Evolutionary conservation across 148 eudicot genomes (phyloP).

Genomic region (Heliamphora exappendiculata): DNA sequence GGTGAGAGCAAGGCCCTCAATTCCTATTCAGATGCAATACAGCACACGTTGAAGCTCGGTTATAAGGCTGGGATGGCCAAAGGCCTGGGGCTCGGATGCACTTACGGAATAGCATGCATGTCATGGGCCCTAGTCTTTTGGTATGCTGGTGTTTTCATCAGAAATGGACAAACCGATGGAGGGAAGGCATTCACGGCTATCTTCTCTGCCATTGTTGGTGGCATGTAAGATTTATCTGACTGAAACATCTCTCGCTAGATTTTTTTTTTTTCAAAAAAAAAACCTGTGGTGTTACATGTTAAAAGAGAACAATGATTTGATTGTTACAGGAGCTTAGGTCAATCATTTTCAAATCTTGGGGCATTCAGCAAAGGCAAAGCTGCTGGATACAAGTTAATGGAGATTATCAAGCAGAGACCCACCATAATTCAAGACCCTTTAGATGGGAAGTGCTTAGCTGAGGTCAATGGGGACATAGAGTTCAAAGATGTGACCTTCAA

Average conservation of each 20-base stretch:
- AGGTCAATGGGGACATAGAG: constrained; percentile 82
- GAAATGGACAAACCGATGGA: constrained; percentile 96
- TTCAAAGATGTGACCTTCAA: constrained; percentile 86
- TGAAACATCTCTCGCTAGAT: neutral
- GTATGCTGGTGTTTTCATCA: constrained; percentile 98
- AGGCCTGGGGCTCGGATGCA: constrained; percentile 95
- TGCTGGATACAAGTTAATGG: constrained; percentile 95
- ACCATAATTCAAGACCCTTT: constrained; percentile 60
- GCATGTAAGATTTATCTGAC: constrained; percentile 72
- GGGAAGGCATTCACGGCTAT: constrained; percentile 99
- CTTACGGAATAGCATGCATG: constrained; percentile 99
- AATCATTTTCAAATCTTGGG: constrained; percentile 96
- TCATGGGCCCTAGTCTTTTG: constrained; percentile 99
- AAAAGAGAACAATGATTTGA: neutral
- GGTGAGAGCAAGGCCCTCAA: constrained; percentile 87
- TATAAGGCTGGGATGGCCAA: constrained; percentile 99
- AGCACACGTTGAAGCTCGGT: constrained; percentile 84
- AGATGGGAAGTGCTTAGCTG: constrained; percentile 67
- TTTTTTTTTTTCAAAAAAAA: neutral
- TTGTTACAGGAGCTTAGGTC: constrained; percentile 89
- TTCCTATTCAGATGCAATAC: constrained; percentile 92
- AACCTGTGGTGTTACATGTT: neutral
- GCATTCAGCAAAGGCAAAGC: constrained; percentile 99
- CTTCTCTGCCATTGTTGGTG: constrained; percentile 98
- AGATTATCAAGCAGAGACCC: constrained; percentile 89